Conservation (phyloP, 257 asterid genomes). For the Gynochthodes officinalis region DNA sequence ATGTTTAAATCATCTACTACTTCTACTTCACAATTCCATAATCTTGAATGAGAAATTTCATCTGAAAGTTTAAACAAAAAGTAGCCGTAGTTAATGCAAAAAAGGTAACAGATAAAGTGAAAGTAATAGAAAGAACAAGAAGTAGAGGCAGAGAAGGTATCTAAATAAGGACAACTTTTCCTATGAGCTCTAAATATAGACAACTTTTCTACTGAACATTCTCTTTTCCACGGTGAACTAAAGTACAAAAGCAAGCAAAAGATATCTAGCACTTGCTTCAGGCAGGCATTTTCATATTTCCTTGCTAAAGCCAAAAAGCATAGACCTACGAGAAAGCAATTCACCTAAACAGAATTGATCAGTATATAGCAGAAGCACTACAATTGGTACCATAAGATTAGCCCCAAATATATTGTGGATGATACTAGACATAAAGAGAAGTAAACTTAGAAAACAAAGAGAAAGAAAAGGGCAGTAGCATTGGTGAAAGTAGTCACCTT, state of each 20-base stretch:
- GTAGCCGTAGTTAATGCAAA: background rate
- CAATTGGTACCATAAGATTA: background rate
- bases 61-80: background rate
- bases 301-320: background rate
- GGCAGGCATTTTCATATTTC: background rate
- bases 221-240: background rate
- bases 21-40: background rate
- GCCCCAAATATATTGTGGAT: background rate
- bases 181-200: background rate
- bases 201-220: background rate
- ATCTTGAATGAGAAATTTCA: background rate
- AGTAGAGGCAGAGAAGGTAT: background rate
- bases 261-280: background rate
- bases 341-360: background rate
- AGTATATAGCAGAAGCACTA: background rate
- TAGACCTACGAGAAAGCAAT: background rate
- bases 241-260: background rate
- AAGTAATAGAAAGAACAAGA: background rate
- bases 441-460: background rate
- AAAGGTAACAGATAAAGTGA: background rate
- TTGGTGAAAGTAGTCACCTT: slow-evolving; percentile 39
- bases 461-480: background rate
- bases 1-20: no score
- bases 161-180: background rate
- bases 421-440: background rate